Base-by-base conservation (phyloP, 1,284 basidiomycete genomes). In the Ceratobasidium papillatum region DNA sequence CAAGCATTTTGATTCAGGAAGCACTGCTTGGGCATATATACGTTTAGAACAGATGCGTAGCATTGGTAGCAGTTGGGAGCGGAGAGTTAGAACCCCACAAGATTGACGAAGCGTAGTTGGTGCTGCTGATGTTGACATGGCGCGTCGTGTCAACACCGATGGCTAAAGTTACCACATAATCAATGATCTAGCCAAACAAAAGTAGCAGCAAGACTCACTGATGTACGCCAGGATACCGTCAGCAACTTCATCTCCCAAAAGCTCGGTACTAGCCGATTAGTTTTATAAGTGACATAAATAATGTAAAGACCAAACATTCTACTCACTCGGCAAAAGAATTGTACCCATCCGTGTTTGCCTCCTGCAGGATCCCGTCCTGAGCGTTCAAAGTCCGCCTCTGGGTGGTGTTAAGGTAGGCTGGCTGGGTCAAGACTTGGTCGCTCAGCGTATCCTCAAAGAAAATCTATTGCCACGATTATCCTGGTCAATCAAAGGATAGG, bases 361-460 rank as follows among this genome's bases (percentile, higher is more conserved):
- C 66, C n/a, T 69, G 72, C 14, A 81, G 75, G 43, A 80, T 78
- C 32, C 73, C 38, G 71, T 82, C 81, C 27, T 81, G 76, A 11
- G 61, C 52, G 75, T 82, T 82, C 45, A 74, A 66, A 7, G 78
- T 80, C 3, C 81, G 75, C 12, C 34, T 75, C 49, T 80, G 79
- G 2, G 75, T 79, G 68, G 80, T 81, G 22, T 75, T 63, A 17
- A 58, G 77, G 75, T 82, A 82, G 3, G 79, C 79, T 4, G 68
- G 52, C 5, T 75, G 74, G 1, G 75, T 68, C 64, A 79, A 81
- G 63, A 85, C 81, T 75, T 80, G 74, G 77, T 82, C 79, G 78
- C 88, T 89, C 74, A 89, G 82, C 3, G 85, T 84, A 75, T 90
- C 89, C 47, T 89, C 87, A 75, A 90, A 89, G 84, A 90, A 90